Base-by-base conservation (phyloP, 176 grass and related monocot species). In the Leersia perrieri region DNA sequence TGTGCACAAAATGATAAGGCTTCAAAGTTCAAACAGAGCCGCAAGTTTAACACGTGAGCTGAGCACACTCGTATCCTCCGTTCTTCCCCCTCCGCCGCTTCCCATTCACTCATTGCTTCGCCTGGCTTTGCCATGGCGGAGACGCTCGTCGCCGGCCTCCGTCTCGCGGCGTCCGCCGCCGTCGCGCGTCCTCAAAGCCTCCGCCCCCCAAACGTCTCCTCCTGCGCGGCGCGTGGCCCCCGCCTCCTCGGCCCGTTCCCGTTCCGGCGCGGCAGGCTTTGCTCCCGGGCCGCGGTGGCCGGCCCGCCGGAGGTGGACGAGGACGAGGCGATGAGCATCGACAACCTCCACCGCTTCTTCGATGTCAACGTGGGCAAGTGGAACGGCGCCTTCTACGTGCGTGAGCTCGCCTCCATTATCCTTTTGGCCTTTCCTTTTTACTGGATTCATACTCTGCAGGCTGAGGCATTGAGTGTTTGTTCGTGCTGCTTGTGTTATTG, bases 351-450 rank as follows among this genome's bases (percentile, higher is more conserved):
- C 28, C 79, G 88, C 20, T 99, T 95, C 86, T 80, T 93, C 66
- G 79, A 91, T 39, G 68, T 99, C 41, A 99, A 95, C 73, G 35
- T 95, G 10, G 93, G 96, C 33, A 99, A 93, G 69, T 98, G 90
- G 92, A 92, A 92, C 4, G 95, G 90, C 38, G 74, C 85, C 62
- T 91, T 95, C 75, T 93, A 95, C 70, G 92, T 93, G 63, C 47
- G 67, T 93, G 63, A 40, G 67, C 83, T 13, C 18, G 20, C 40
- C 41, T 10, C 11, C 44, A 53, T 15, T 1, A 15, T 5, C 9
- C 60, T 28, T 40, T 61, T 10, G 1, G 35, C 0, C 16, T 9
- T 42, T 38, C 15, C 11, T n/a, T 20, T n/a, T 84, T 27, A n/a
- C 44, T 7, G 11, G n/a, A 28, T 65, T 49, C 26, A 12, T 65